These are phyloP conservation scores for Selenicereus undatus DNA, from an alignment of 148 eudicot species.

Conservation along the genomic window DNA sequence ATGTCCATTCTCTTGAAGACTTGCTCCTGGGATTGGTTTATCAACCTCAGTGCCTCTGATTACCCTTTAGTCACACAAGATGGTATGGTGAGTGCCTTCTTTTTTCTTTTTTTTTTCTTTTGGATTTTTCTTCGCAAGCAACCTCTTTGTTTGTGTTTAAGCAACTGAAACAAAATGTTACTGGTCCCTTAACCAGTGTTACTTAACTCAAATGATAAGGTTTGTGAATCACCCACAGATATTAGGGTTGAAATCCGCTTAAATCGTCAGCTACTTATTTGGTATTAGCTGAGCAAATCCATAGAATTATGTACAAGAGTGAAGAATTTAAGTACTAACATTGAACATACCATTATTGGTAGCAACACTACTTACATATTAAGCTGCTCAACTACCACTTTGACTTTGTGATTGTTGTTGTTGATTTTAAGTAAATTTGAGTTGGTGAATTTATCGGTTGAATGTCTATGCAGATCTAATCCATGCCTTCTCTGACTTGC, in stretches of 20 bases:
- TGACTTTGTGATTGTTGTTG: neutral
- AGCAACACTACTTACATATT: neutral
- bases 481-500: constrained; percentile 69
- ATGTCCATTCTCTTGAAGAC: constrained; percentile 61
- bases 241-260: too few relatives aligned
- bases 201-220: too few relatives aligned
- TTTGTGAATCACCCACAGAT: too few relatives aligned
- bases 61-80: constrained; percentile 95
- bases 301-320: too few relatives aligned
- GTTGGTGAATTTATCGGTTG: constrained; percentile 6
- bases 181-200: too few relatives aligned
- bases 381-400: neutral
- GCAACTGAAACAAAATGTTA: too few relatives aligned
- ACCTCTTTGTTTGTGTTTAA: too few relatives aligned
- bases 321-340: too few relatives aligned
- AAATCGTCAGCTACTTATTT: too few relatives aligned
- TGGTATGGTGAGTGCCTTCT: constrained; percentile 91
- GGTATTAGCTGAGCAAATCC: too few relatives aligned
- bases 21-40: constrained; percentile 87
- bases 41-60: constrained; percentile 97
- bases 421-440: neutral
- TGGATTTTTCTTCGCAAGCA: too few relatives aligned
- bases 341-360: neutral
- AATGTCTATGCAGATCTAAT: constrained; percentile 63
- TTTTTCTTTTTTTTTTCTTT: constrained; percentile 5